A percentile compares a stretch with the other conserved stretches of the same genome.
These are phyloP conservation scores for Drechslerella stenobrocha DNA, from an alignment of 2,329 filamentous ascomycete genomes.

Conservation along the genomic window DNA sequence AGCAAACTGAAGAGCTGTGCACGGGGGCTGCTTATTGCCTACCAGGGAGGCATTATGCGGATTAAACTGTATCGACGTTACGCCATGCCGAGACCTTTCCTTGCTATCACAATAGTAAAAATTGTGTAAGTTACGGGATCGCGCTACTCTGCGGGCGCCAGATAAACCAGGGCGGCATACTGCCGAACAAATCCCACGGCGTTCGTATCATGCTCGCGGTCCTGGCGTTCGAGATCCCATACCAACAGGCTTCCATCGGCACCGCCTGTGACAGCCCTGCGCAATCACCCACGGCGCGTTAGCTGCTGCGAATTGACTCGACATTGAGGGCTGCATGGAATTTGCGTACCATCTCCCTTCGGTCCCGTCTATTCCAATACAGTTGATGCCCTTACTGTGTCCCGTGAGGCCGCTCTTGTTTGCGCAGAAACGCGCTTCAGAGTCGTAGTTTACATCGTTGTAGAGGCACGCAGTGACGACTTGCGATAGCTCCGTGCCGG, in stretches of 20 bases:
- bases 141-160: too few species aligned
- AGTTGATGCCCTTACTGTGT: conserved; percentile 34
- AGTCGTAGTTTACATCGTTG: conserved; percentile 29
- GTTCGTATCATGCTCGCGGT: conserved; percentile 4
- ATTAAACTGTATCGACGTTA: conserved; percentile 41
- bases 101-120: too few species aligned
- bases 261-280: conserved; percentile 39
- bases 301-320: background rate
- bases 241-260: conserved; percentile 36
- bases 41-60: conserved; percentile 38
- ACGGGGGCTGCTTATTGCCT: background rate
- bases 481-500: conserved; percentile 13
- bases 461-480: conserved; percentile 24
- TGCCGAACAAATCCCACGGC: conserved; percentile 9
- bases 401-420: background rate
- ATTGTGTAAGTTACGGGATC: too few species aligned
- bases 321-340: background rate
- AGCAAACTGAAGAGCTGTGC: background rate
- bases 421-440: conserved; percentile 9
- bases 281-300: conserved; percentile 1
- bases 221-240: conserved; percentile 38
- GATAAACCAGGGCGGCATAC: conserved; percentile 5
- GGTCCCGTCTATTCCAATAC: conserved; percentile 24
- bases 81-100: conserved; percentile 21
- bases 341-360: conserved; percentile 32